Evolutionary conservation across 208 protist species (phyloP), one percentile per base, ranked within the genome.

Genomic region (Leishmania gerbilli): DNA sequence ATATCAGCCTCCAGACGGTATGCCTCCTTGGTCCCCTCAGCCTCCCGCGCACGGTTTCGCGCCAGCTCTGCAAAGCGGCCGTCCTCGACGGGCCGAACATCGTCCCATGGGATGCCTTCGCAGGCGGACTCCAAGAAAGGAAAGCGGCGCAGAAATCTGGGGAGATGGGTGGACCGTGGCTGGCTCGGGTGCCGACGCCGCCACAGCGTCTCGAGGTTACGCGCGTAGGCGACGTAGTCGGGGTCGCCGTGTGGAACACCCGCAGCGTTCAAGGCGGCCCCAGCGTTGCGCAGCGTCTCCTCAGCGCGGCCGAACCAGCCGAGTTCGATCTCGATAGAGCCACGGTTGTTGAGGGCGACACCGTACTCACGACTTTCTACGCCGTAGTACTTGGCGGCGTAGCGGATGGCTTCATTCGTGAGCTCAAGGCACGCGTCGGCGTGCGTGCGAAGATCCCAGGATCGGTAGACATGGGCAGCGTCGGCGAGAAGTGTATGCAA

Each of bases 311-410:
- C 83, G 56, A 93, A 81, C 34, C 81, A 79, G 65, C 85, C 87
- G 24, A 94, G 84, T 53, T 95, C 93, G 74, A 95, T 93, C 72
- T 94, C 90, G 62, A 96, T 88, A 21, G 84, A 86, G 51, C 86
- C 90, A 51, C 85, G 87, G 71, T 94, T 94, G 82, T 93, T 96
- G 13, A 94, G 34, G 2, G 92, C 84, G 27, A 94, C 87, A 45
- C 90, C 93, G 82, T 92, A 89, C 51, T 89, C 86, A 17, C 83
- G 82, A 80, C 90, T 94, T 34, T 82, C 67, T 3, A 82, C 76
- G 64, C 93, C 93, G 84, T 90, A 91, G 79, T 90, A 74, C 68
- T 88, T 71, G 11, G 71, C 82, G 27, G 91, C 88, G 78, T 90
- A 91, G 74, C 85, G 82, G n/a, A 83, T 77, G 5, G 93, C 93